Evolutionary conservation across 345 rosid species (phyloP), one percentile per base, ranked within the genome.

Genomic region (Dipteronia dyeriana): DNA sequence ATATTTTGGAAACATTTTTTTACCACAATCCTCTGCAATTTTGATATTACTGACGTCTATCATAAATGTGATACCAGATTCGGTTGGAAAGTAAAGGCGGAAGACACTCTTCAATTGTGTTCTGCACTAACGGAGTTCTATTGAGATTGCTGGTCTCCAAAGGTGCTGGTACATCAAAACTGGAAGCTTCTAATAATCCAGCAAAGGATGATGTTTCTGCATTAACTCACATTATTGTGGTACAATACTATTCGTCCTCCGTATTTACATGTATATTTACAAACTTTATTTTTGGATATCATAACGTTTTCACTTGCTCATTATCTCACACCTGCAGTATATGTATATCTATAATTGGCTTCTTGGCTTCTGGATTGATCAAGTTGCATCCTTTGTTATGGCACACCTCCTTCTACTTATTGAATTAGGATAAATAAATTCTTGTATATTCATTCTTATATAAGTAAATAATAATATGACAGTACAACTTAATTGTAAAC

Each of bases 221-320:
- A 76, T 81, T 95, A 78, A 92, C 99, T 79, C 96, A 95, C 88
- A 91, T 95, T 80, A 88, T 95, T 88, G 94, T 93, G 98, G 99
- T 95, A 95, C 68, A 66, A 79, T 68, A 61, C 73, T 71, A 17
- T 69, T 63, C 71, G 38, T 4, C 38, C 6, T 34, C 38, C 0
- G 38, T 34, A 34, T 34, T 62, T 73, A 38, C 57, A 14, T 65
- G 72, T 26, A 23, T 20, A 68, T 68, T 68, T 68, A 26, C n/a
- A 41, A 68, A 41, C 19, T 66, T 23, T 59, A 41, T 77, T 41
- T 41, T 3, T 13, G 5, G 29, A 64, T 56, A 25, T 49, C 61
- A 14, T 70, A 47, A 70, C 19, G 14, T 65, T 62, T 57, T 71
- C 34, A 11, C 34, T 57, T 78, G 19, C 39, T 75, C 22, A 5